Evolutionary conservation across 2,329 filamentous ascomycete genomes (phyloP).

Genomic region (Diaporthe sp.): DNA sequence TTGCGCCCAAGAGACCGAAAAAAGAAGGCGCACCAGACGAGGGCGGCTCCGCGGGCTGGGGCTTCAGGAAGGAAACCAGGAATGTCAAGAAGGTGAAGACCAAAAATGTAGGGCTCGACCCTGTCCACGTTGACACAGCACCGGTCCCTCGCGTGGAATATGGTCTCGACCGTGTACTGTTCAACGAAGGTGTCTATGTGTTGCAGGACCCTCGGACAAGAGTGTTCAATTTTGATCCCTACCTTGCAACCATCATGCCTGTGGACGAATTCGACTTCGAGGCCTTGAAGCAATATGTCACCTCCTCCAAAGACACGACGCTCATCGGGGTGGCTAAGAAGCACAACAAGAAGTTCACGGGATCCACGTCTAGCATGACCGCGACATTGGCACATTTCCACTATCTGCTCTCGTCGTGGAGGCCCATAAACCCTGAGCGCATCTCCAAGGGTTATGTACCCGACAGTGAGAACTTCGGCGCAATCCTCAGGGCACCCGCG

Average conservation of each 20-base stretch:
- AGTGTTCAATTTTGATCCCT: slow-evolving; percentile 98
- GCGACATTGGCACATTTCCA: slow-evolving; percentile 90
- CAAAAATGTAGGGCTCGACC: slow-evolving; percentile 40
- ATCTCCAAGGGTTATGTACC: slow-evolving; percentile 77
- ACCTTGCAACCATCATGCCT: slow-evolving; percentile 93
- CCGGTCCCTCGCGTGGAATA: slow-evolving; percentile 75
- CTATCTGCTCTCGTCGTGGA: slow-evolving; percentile 88
- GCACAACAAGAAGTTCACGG: slow-evolving; percentile 84
- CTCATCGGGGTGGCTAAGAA: slow-evolving; percentile 78
- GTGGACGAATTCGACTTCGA: slow-evolving; percentile 93
- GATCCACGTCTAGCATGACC: slow-evolving; percentile 98
- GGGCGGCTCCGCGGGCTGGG: neutral
- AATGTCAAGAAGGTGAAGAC: slow-evolving; percentile 47
- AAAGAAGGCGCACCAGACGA: neutral
- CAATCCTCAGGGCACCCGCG: slow-evolving; percentile 78
- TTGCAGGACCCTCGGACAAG: slow-evolving; percentile 89
- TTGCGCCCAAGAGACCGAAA: neutral
- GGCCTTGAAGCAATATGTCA: slow-evolving; percentile 87
- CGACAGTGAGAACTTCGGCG: slow-evolving; percentile 77
- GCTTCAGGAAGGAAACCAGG: neutral
- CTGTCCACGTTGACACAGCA: slow-evolving; percentile 39
- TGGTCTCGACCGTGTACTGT: slow-evolving; percentile 89
- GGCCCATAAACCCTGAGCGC: slow-evolving; percentile 75
- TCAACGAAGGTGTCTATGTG: slow-evolving; percentile 93
- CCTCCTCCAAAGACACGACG: slow-evolving; percentile 85